Evolutionary conservation across 2,329 filamentous ascomycete genomes (phyloP), one percentile per base, ranked within the genome.

Genomic region (Neonectria hederae): DNA sequence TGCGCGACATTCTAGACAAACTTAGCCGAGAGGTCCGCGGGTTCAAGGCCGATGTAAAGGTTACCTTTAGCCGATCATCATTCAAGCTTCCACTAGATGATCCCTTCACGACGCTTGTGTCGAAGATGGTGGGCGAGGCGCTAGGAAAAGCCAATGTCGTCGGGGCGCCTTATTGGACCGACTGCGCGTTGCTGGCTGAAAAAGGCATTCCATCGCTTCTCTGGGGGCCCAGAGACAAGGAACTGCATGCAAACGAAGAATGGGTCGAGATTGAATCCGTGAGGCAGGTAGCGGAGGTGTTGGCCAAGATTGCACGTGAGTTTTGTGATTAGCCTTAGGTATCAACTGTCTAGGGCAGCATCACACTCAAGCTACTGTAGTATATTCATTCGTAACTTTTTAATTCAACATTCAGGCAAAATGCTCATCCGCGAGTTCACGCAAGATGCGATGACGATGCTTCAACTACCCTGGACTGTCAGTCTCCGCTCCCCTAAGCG

Each of bases 211-310:
- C 83, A 0, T 73, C 79, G 0, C 72, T 87, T 17, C 75, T 86
- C 1, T 85, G 80, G 70, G 83, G 84, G 0, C 83, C 83, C 0
- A 73, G 70, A 9, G 84, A 83, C 0, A 78, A 80, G n/a, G 85
- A 85, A 0, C 65, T 86, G 4, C 83, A 87, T 67, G 77, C 76
- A 1, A 83, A 82, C 54, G 80, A 83, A 59, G 84, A 87, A 72
- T 86, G 80, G 79, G 83, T 83, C 0, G 78, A 82, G 22, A 75
- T 81, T 2, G 69, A 82, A 10, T 84, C 82, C 38, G 68, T 85
- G 10, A 63, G 69, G n/a, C 67, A 78, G 46, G 76, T 82, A 32
- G 62, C 74, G 0, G 65, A 74, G 5, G 65, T 71, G 1, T 64
- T 81, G 49, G 69, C 65, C 2, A 59, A 54, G 1, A 64, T 79